Evolutionary conservation across 2,329 filamentous ascomycete genomes (phyloP), one percentile per base, ranked within the genome.

Genomic region (Grosmannia serpens): DNA sequence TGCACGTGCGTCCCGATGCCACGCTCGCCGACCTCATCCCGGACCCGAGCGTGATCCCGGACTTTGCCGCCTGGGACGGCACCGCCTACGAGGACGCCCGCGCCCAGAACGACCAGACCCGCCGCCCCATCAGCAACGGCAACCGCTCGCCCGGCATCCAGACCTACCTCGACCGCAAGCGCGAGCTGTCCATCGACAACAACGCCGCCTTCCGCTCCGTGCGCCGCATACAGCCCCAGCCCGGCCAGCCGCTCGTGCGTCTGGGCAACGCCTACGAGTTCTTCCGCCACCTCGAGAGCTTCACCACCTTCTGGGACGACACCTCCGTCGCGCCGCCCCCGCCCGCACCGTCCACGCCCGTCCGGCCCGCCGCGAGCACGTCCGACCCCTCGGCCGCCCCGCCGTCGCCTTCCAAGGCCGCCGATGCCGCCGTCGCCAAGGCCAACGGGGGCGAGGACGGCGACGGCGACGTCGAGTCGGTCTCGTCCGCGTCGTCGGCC

Each of bases 181-280:
- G 73, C 44, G 82, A 86, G 69, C 74, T 86, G 9, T 77, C 75
- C 20, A 75, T 77, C 57, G 64, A 71, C 27, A 86, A 86, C 61
- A 75, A 80, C 49, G 73, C 77, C 47, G 83, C 83, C 9, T 86
- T 84, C 66, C 78, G 82, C 29, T 81, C 81, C 1, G 77, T 86
- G 58, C 78, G 82, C 27, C 77, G 83, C 51, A 72, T 85, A n/a
- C 74, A 76, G 7, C 71, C 79, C 1, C 52, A 76, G 38, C 76
- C 75, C 47, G 83, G 82, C 47, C 77, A 78, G 64, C 70, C 75
- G 52, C 73, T 78, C 41, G 75, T 77, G 33, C 78, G 82, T 8
- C 70, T 86, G 9, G 83, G 83, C 17, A 85, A 84, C 63, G 77
- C 80, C 6, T 86, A 85, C 64, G 83, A 86, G 68, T 86, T 86